Base-by-base conservation (phyloP, 1,284 basidiomycete species). In the Naganishia sp. region DNA sequence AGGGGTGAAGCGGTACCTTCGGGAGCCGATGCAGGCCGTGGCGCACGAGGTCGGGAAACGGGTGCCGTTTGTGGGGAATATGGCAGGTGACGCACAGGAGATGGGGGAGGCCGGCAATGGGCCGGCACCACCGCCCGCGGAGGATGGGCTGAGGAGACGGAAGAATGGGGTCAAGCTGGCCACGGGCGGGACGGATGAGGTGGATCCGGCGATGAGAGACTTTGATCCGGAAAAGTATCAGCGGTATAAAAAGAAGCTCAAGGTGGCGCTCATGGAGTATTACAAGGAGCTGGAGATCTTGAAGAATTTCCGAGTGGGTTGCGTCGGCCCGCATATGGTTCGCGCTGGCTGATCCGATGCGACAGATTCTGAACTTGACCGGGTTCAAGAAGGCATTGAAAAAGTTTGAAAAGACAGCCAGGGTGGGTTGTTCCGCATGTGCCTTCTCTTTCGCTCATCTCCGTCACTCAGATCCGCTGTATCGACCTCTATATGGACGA, bases 341-440 rank as follows among this genome's bases (percentile, higher is more conserved):
- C 25, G 45, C 16, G 48, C 31, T 25, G 33, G n/a, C 33, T 31
- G 18, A 33, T 53, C 10, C 16, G 16, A 33, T 45, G 28, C 25
- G 43, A 63, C 71, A 93, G 88, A 87, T 90, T 54, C 79, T 97
- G 59, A 97, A 97, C 76, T 78, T 94, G 10, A 90, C 90, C 2
- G 94, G 93, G 0, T 94, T 97, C 77, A 83, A 90, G 25, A 97
- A 98, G 71, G 89, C 89, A 0, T 76, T 96, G 69, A 97, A 94
- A 80, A 98, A 96, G 80, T 96, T 93, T 72, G 91, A 93, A 75
- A 97, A 96, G 79, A 82, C 86, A 2, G 89, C 90, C 0, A 86
- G 84, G 73, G 88, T 88, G 68, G 31, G 79, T 55, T 28, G 79
- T 55, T 25, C 21, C 2, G 21, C 48, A 25, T 13, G 16, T 65